Conservation (phyloP, 768 basidiomycete species). For the Crucibulum laeve region DNA sequence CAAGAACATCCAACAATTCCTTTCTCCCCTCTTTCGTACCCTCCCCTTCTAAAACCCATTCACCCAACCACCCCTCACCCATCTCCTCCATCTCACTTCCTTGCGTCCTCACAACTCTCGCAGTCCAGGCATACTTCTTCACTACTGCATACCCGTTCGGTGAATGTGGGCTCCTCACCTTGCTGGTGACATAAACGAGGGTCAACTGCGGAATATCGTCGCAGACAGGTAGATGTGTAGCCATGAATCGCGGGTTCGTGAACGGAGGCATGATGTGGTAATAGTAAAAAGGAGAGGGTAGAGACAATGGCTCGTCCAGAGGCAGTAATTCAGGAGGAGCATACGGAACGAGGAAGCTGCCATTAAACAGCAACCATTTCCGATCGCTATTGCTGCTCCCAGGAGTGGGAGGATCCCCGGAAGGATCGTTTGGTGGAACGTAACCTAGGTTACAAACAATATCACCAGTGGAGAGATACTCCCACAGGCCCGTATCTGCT, state of each 20-base stretch:
- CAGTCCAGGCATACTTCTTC: slow-evolving; percentile 65
- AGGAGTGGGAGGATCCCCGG: background rate
- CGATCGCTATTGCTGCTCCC: slow-evolving; percentile 9
- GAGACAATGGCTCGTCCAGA: slow-evolving; percentile 49
- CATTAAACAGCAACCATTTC: slow-evolving; percentile 77
- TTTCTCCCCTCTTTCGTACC: slow-evolving; percentile 67
- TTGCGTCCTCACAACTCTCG: slow-evolving; percentile 29
- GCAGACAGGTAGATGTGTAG: slow-evolving; percentile 30
- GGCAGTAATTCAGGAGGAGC: slow-evolving; percentile 52
- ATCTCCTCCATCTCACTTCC: slow-evolving; percentile 35
- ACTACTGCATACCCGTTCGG: slow-evolving; percentile 56
- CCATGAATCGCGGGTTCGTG: slow-evolving; percentile 31
- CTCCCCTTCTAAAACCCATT: slow-evolving; percentile 79
- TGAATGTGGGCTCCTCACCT: slow-evolving; percentile 57
- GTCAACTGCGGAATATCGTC: slow-evolving; percentile 42
- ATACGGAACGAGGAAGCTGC: slow-evolving; percentile 56
- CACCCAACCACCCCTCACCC: slow-evolving; percentile 69
- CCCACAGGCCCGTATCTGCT: slow-evolving; percentile 63
- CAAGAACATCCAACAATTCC: slow-evolving; percentile 50
- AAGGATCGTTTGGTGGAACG: slow-evolving; percentile 39
- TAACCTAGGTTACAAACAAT: slow-evolving; percentile 80
- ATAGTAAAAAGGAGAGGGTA: slow-evolving; percentile 79
- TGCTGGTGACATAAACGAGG: slow-evolving; percentile 38
- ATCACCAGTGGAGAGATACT: slow-evolving; percentile 73
- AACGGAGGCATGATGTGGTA: slow-evolving; percentile 51